Evolutionary conservation across 2,329 filamentous ascomycete genomes (phyloP).

Genomic region (Cytospora schulzeri): DNA sequence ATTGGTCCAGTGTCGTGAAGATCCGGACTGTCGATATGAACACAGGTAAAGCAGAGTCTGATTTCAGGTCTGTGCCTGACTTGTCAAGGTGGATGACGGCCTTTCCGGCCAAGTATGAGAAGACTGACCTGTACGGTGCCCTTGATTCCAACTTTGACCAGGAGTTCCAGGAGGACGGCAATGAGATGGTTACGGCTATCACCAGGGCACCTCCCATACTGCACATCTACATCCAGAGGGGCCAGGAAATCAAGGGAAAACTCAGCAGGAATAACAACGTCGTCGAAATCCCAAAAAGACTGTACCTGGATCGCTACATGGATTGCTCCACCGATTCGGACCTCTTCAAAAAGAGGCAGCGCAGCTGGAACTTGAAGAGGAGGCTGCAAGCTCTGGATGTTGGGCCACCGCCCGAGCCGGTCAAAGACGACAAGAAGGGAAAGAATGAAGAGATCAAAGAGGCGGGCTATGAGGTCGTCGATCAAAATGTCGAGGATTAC

Average conservation of each 20-base stretch:
- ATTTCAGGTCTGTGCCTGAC: slow-evolving; percentile 58
- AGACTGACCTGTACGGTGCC: slow-evolving; percentile 75
- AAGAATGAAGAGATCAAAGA: slow-evolving; percentile 13
- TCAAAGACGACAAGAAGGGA: slow-evolving; percentile 1
- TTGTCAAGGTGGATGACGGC: slow-evolving; percentile 57
- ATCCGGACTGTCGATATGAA: slow-evolving; percentile 45
- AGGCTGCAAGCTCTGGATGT: slow-evolving; percentile 58
- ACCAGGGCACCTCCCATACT: slow-evolving; percentile 79
- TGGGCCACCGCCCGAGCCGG: neutral
- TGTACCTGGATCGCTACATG: slow-evolving; percentile 90
- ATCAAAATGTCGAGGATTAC: slow-evolving; percentile 14
- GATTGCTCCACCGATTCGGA: slow-evolving; percentile 62
- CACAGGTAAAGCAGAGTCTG: slow-evolving; percentile 48
- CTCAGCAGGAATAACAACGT: slow-evolving; percentile 71
- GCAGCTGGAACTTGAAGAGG: slow-evolving; percentile 75
- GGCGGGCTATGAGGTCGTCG: slow-evolving; percentile 22
- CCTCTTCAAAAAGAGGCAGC: slow-evolving; percentile 64
- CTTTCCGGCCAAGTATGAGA: slow-evolving; percentile 52
- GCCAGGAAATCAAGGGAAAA: slow-evolving; percentile 65
- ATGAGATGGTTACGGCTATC: slow-evolving; percentile 70
- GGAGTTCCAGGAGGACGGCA: slow-evolving; percentile 70
- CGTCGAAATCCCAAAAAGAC: slow-evolving; percentile 74
- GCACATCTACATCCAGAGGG: slow-evolving; percentile 86
- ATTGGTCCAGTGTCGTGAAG: slow-evolving; percentile 63
- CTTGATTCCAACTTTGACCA: slow-evolving; percentile 85